Conservation (phyloP, 495 filamentous ascomycete genomes). For the Apiosordaria backusii region DNA sequence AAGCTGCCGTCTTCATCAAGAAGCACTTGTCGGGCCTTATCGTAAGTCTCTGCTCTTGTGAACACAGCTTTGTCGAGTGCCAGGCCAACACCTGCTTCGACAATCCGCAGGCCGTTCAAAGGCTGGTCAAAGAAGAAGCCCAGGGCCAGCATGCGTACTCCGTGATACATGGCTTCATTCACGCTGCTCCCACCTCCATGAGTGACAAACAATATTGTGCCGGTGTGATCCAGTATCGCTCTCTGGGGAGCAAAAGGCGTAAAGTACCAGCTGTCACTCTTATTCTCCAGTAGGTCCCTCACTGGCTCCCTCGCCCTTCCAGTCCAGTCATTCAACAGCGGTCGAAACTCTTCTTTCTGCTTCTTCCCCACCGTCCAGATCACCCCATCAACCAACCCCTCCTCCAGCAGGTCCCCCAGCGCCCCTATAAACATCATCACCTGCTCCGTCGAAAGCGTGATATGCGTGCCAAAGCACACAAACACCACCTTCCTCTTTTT, state of each 20-base stretch:
- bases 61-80: conserved; percentile 34
- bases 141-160: conserved; percentile 33
- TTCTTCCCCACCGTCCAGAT: conserved; percentile 35
- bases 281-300: conserved; percentile 24
- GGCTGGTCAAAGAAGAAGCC: conserved; percentile 39
- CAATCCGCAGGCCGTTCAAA: conserved; percentile 31
- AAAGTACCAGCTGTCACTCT: conserved; percentile 29
- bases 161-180: conserved; percentile 40
- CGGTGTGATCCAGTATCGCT: conserved; percentile 31
- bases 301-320: conserved; percentile 14
- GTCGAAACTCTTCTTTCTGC: conserved; percentile 21
- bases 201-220: conserved; percentile 33
- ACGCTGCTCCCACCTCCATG: conserved; percentile 37
- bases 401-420: conserved; percentile 23
- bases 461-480: conserved; percentile 40
- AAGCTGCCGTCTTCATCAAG: conserved; percentile 24
- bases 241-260: conserved; percentile 34
- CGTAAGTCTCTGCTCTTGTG: conserved; percentile 29
- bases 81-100: conserved; percentile 29
- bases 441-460: conserved; percentile 29
- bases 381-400: conserved; percentile 35
- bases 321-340: background rate
- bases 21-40: conserved; percentile 25
- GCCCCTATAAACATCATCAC: conserved; percentile 29
- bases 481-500: conserved; percentile 29